Evolutionary conservation across 495 filamentous ascomycete genomes (phyloP).

Genomic region (Bacidia gigantensis): DNA sequence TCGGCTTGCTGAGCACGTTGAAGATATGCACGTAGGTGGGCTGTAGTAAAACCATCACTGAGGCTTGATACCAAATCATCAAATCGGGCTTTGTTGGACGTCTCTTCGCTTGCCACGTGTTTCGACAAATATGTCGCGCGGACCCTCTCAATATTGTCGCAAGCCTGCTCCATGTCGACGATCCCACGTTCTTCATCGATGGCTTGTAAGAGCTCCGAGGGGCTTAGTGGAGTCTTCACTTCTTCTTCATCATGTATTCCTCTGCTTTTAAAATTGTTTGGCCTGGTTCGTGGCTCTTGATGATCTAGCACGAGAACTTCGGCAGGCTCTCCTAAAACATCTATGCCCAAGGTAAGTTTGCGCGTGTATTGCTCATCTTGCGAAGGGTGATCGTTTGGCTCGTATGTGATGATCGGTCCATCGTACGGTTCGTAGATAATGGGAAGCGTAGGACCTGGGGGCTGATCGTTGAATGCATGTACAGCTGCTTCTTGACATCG

Average conservation of each 20-base stretch:
- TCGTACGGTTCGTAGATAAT: background rate
- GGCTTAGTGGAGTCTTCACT: constrained; percentile 1
- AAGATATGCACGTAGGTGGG: constrained; percentile 11
- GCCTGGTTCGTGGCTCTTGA: background rate
- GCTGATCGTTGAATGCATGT: too few relatives aligned
- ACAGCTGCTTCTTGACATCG: too few relatives aligned
- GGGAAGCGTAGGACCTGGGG: too few relatives aligned
- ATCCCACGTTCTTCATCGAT: constrained; percentile 13
- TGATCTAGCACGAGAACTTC: constrained; percentile 29
- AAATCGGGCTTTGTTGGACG: constrained; percentile 1
- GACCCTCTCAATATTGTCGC: constrained; percentile 11
- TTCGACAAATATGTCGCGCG: constrained; percentile 5
- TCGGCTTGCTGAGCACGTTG: background rate
- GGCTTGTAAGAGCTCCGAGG: constrained; percentile 11
- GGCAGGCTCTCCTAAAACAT: constrained; percentile 28
- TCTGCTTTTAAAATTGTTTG: background rate
- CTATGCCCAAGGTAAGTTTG: constrained; percentile 18
- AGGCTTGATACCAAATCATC: constrained; percentile 7
- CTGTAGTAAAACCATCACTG: constrained; percentile 10
- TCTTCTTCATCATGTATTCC: background rate
- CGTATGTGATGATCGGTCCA: background rate
- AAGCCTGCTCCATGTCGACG: constrained; percentile 9
- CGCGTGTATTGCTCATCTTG: constrained; percentile 5
- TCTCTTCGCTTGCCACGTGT: background rate
- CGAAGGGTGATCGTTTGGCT: background rate